These are phyloP conservation scores for Isoetes engelmannii DNA, from an alignment of 83 land plant species.

Conservation along the genomic window DNA sequence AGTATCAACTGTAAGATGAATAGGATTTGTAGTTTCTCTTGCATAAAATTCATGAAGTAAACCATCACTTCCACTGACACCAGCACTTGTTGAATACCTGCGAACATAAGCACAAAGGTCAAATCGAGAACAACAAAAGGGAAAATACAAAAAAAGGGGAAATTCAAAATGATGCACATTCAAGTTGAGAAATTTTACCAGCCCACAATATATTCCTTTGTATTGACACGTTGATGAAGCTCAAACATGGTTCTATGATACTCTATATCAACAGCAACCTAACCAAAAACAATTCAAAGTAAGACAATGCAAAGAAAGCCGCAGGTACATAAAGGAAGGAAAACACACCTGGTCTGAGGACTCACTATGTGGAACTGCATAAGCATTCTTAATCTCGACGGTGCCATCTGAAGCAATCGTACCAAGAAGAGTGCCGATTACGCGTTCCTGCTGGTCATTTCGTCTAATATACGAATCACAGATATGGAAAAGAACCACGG, in stretches of 20 bases:
- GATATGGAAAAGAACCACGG: slow-evolving; percentile 28
- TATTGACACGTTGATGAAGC: slow-evolving; percentile 16
- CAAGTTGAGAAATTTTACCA: background rate
- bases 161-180: background rate
- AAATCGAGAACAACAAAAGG: background rate
- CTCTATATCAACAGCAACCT: slow-evolving; percentile 15
- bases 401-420: slow-evolving; percentile 22
- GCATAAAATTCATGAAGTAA: slow-evolving; percentile 14
- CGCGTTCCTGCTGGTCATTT: slow-evolving; percentile 32
- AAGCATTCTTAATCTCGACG: slow-evolving; percentile 23
- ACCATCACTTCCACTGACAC: slow-evolving; percentile 12
- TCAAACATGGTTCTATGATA: slow-evolving; percentile 17
- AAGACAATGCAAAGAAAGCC: background rate
- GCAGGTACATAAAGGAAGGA: too few relatives aligned
- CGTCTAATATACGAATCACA: slow-evolving; percentile 33
- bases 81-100: slow-evolving; percentile 16
- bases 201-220: slow-evolving; percentile 9
- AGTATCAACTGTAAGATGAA: slow-evolving; percentile 13
- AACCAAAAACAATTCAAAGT: background rate
- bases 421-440: slow-evolving; percentile 28
- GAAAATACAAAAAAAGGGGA: background rate
- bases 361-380: slow-evolving; percentile 33
- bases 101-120: background rate
- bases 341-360: slow-evolving; percentile 28
- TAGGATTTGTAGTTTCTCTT: slow-evolving; percentile 13